A percentile compares a stretch with the other conserved stretches of the same genome.
Conservation (phyloP, 345 rosid genomes). For the Melaleuca alternifolia region DNA sequence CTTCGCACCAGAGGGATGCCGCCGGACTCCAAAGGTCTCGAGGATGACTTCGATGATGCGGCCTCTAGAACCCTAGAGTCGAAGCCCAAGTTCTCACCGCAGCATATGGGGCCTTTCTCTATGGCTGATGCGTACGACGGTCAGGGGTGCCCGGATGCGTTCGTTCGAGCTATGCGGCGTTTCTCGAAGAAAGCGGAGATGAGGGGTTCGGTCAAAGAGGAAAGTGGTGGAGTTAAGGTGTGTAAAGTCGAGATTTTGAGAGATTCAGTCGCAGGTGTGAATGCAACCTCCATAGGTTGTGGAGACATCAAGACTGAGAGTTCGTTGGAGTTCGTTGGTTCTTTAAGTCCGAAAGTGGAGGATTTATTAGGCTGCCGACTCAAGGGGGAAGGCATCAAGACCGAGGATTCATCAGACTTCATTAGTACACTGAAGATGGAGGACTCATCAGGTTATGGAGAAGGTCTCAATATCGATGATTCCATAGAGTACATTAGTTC, state of each 20-base stretch:
- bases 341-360: not conserved
- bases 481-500: constrained; percentile 23
- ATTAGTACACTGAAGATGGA: not conserved
- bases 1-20: constrained; percentile 57
- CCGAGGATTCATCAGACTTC: not conserved
- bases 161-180: constrained; percentile 24
- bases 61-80: not conserved
- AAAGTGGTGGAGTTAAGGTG: not conserved
- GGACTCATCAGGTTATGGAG: not conserved
- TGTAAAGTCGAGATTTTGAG: not conserved
- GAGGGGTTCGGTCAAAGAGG: not conserved
- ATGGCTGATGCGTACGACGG: constrained; percentile 38
- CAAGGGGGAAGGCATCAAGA: not conserved
- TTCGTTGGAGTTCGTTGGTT: not conserved
- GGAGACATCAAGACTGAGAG: not conserved
- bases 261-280: not conserved
- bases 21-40: constrained; percentile 46
- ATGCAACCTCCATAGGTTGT: not conserved
- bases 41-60: constrained; percentile 8
- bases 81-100: constrained; percentile 1
- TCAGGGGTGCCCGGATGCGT: constrained; percentile 9
- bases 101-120: constrained; percentile 31
- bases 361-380: not conserved
- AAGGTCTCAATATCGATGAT: constrained; percentile 6
- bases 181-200: constrained; percentile 4